A percentile compares a stretch with the other conserved stretches of the same genome.
Evolutionary conservation across 345 rosid species (phyloP).

Genomic region (Gossypium stocksii): DNA sequence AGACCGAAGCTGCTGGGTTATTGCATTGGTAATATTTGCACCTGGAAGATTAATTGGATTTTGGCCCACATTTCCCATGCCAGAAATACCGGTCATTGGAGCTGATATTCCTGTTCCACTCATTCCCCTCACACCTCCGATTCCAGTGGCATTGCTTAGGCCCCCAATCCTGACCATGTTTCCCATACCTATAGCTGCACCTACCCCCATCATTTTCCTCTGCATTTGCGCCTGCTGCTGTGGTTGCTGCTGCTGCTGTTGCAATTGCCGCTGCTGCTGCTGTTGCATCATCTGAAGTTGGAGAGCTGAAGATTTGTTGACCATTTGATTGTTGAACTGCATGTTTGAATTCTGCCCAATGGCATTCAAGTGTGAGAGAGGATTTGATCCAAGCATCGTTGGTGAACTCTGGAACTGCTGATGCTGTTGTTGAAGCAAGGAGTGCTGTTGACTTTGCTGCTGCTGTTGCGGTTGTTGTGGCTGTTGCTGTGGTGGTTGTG

Average conservation of each 20-base stretch:
- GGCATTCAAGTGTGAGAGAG: conserved; percentile 58
- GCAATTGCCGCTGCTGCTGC: conserved; percentile 16
- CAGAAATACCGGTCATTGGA: conserved; percentile 53
- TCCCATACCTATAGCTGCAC: conserved; percentile 54
- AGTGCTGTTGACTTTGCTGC: conserved; percentile 53
- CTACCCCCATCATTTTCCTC: conserved; percentile 64
- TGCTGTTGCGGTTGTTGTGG: conserved; percentile 35
- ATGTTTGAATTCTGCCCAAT: conserved; percentile 63
- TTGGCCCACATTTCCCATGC: conserved; percentile 58
- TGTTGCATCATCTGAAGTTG: conserved; percentile 70
- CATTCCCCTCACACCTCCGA: conserved; percentile 67
- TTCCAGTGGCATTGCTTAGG: conserved; percentile 47
- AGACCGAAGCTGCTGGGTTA: conserved; percentile 55
- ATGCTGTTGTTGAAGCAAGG: conserved; percentile 54
- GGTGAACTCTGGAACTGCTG: conserved; percentile 66
- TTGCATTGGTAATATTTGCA: conserved; percentile 39
- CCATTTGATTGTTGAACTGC: conserved; percentile 74
- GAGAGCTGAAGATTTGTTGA: conserved; percentile 51
- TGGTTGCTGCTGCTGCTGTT: conserved; percentile 24
- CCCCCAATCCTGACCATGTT: conserved; percentile 65
- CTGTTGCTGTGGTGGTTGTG: conserved; percentile 43
- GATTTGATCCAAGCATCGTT: conserved; percentile 54
- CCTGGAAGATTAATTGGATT: conserved; percentile 55
- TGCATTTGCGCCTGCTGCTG: conserved; percentile 47
- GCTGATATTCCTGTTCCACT: conserved; percentile 71